Base-by-base conservation (phyloP, 768 basidiomycete species). In the Mycena indigotica region DNA sequence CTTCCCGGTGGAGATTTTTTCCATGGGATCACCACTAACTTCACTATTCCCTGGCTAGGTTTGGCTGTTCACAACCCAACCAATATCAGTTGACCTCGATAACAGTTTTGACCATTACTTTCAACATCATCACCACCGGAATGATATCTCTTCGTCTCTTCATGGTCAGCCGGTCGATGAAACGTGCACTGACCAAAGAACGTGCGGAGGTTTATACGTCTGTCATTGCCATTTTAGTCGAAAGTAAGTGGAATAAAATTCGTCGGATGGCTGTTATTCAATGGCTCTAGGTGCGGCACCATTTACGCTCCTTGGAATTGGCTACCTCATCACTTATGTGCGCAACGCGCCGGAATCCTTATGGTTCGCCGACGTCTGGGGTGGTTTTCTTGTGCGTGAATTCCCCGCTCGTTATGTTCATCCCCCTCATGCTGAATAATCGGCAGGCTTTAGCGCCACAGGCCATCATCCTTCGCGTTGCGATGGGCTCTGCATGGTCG, bases 131-230 rank as follows among this genome's bases (percentile, higher is more conserved):
- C 53, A 62, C 69, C 29, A 72, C 73, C 35, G 35, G 56, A 2
- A 57, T 72, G 45, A 72, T 74, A 55, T 66, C 62, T 44, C 44
- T 24, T 17, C 72, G 72, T 23, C 67, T 73, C 40, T 56, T 73
- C 19, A 35, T 41, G 39, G 49, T 67, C 16, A 29, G 26, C 28
- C 26, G 29, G 15, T 28, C 15, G 26, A 25, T 35, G 30, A 28
- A 32, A 19, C 21, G n/a, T 38, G 12, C 51, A 3, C 56, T 69
- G 23, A 53, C 63, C 17, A 39, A 50, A 15, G 65, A 67, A 28
- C 57, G 60, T 32, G 61, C 67, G 32, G 38, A 49, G n/a, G 53
- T 58, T 40, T 73, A 70, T 61, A 70, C 69, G 2, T 61, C 61
- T 35, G 63, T 68, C 23, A 62, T 57, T 10, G 58, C 68, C 15